Conservation (phyloP, 2,329 filamentous ascomycete species). For the Chrysoporthe deuterocubensis region DNA sequence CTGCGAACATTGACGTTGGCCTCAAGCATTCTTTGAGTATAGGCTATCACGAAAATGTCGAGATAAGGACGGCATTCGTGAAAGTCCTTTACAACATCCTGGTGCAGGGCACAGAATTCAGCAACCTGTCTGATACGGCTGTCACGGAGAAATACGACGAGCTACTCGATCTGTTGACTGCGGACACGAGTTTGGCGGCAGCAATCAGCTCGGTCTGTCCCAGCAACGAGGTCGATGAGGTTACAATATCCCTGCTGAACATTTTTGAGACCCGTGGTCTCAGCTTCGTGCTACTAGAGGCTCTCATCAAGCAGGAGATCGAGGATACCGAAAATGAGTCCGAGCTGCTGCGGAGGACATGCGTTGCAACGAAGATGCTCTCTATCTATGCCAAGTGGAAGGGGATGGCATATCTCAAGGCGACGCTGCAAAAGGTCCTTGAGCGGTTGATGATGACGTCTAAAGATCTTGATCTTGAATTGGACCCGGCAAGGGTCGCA, state of each 20-base stretch:
- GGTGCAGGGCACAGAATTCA: constrained; percentile 73
- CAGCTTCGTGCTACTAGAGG: constrained; percentile 66
- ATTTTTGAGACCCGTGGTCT: constrained; percentile 71
- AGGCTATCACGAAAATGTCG: constrained; percentile 71
- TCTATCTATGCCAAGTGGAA: constrained; percentile 76
- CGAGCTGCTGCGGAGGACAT: constrained; percentile 69
- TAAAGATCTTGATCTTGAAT: constrained; percentile 69
- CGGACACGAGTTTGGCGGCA: constrained; percentile 64
- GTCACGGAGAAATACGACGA: constrained; percentile 72
- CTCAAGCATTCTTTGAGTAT: constrained; percentile 72
- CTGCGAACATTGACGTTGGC: constrained; percentile 73
- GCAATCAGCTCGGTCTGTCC: constrained; percentile 70
- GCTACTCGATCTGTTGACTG: constrained; percentile 64
- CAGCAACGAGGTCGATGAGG: constrained; percentile 69
- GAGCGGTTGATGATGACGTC: constrained; percentile 69
- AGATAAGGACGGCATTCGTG: constrained; percentile 71
- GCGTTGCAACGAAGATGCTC: constrained; percentile 74
- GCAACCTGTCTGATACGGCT: constrained; percentile 67
- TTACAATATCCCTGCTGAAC: constrained; percentile 69
- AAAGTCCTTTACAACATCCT: constrained; percentile 73
- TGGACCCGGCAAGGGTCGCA: constrained; percentile 65
- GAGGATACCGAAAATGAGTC: constrained; percentile 69
- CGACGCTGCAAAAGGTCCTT: constrained; percentile 68
- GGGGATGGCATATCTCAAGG: constrained; percentile 64
- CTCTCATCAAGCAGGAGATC: constrained; percentile 70